Evolutionary conservation across 2,329 filamentous ascomycete genomes (phyloP).

Genomic region (Arthroderma uncinatum): DNA sequence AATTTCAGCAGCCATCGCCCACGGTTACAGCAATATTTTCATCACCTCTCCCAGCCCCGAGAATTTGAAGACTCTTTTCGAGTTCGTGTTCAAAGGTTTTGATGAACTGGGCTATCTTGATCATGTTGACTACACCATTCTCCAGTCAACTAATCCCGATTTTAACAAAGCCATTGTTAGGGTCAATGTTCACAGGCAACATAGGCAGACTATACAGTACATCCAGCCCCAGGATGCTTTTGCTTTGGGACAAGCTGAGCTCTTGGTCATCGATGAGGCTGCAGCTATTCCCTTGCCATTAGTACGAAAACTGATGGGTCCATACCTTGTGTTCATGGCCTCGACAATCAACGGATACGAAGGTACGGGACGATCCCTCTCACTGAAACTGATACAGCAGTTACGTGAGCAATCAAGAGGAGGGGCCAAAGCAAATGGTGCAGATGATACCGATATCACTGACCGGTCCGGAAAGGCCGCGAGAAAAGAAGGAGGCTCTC

Average conservation of each 20-base stretch:
- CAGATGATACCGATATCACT: slow-evolving; percentile 53
- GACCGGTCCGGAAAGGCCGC: slow-evolving; percentile 65
- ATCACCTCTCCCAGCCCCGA: slow-evolving; percentile 96
- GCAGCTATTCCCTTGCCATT: slow-evolving; percentile 90
- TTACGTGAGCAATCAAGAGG: slow-evolving; percentile 81
- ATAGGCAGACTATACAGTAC: slow-evolving; percentile 96
- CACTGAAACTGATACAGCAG: slow-evolving; percentile 93
- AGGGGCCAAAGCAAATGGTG: slow-evolving; percentile 42
- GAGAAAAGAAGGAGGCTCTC: slow-evolving; percentile 50
- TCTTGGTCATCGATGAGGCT: slow-evolving; percentile 94
- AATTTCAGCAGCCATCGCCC: slow-evolving; percentile 83
- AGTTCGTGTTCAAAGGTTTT: slow-evolving; percentile 97
- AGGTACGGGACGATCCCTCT: slow-evolving; percentile 87
- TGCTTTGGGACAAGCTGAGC: slow-evolving; percentile 84
- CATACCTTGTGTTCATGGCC: slow-evolving; percentile 97
- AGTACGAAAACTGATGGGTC: slow-evolving; percentile 87
- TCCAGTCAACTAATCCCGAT: slow-evolving; percentile 94
- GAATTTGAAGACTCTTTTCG: slow-evolving; percentile 96
- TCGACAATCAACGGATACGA: slow-evolving; percentile 99
- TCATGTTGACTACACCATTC: slow-evolving; percentile 93
- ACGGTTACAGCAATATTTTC: slow-evolving; percentile 98
- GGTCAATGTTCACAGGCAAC: slow-evolving; percentile 88
- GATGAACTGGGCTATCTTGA: slow-evolving; percentile 89
- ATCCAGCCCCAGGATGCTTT: slow-evolving; percentile 95
- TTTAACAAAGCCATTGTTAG: slow-evolving; percentile 98